Evolutionary conservation across 2,329 filamentous ascomycete species (phyloP).

Genomic region (Cordyceps sp.): DNA sequence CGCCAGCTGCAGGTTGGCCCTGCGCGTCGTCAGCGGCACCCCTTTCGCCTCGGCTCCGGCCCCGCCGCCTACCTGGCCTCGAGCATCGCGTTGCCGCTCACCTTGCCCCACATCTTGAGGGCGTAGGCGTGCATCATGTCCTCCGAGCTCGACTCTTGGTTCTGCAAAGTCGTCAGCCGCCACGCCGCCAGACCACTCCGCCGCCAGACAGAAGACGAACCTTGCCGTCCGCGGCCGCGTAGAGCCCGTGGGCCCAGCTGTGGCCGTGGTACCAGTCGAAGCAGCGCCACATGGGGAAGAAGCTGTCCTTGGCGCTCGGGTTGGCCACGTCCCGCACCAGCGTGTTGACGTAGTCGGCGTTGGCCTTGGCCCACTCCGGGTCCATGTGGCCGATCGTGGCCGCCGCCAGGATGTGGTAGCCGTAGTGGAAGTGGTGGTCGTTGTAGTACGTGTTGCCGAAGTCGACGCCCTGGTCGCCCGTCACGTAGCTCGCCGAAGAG

Average conservation of each 20-base stretch:
- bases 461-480: constrained; percentile 53
- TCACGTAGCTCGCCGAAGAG: constrained; percentile 56
- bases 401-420: constrained; percentile 78
- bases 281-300: constrained; percentile 65
- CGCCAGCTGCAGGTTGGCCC: constrained; percentile 69
- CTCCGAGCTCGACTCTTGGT: constrained; percentile 80
- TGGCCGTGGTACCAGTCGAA: constrained; percentile 96
- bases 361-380: constrained; percentile 52
- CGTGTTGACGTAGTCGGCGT: constrained; percentile 67
- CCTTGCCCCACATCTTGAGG: constrained; percentile 84
- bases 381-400: constrained; percentile 72
- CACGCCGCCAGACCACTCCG: no score
- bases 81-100: constrained; percentile 60
- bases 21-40: no score
- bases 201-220: no score
- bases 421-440: constrained; percentile 62
- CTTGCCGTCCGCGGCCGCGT: constrained; percentile 56
- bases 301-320: constrained; percentile 49
- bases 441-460: constrained; percentile 87
- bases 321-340: constrained; percentile 75
- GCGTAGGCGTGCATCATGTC: constrained; percentile 79
- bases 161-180: no score
- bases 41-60: no score
- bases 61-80: constrained; percentile 65
- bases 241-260: constrained; percentile 76